Evolutionary conservation across 805 yeast genomes (phyloP), one percentile per base, ranked within the genome.

Genomic region (Lachancea sp.): DNA sequence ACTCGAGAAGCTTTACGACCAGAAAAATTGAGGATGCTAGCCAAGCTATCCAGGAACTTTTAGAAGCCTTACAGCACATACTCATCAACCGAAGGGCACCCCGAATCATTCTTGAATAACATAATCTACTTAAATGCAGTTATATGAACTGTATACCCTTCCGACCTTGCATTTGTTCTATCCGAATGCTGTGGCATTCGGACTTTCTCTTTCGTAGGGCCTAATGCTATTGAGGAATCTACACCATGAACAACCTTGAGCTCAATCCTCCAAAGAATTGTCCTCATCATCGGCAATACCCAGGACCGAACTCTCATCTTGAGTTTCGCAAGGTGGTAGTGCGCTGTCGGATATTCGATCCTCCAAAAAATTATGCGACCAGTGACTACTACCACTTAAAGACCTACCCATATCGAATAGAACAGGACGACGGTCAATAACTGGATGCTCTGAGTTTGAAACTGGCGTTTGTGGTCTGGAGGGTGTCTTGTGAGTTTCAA

Each of bases 221-320:
- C n/a, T n/a, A n/a, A n/a, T n/a, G n/a, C n/a, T n/a, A n/a, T n/a
- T n/a, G n/a, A n/a, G n/a, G n/a, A n/a, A n/a, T n/a, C n/a, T n/a
- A n/a, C n/a, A n/a, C n/a, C n/a, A n/a, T n/a, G n/a, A n/a, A n/a
- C n/a, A n/a, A n/a, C n/a, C n/a, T n/a, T n/a, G n/a, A n/a, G n/a
- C n/a, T n/a, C 29, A 34, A 11, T 45, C 38, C 20, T 47, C 42
- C 32, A 43, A 23, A 13, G 43, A 45, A 36, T 54, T 54, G 34
- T 55, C 59, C 39, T 55, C 60, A 6, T 46, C 45, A 36, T 56
- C 61, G 5, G 60, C 59, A n/a, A 46, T 44, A n/a, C 45, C 49
- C 3, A 45, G 38, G 1, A 46, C 47, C 13, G 42, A 52, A 17
- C 52, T 52, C 18, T 51, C 55, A 8, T 49, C 56, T 2, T 43